Conservation (phyloP, 192 early-diverging fungal genomes). For the Coemansia asiatica region DNA sequence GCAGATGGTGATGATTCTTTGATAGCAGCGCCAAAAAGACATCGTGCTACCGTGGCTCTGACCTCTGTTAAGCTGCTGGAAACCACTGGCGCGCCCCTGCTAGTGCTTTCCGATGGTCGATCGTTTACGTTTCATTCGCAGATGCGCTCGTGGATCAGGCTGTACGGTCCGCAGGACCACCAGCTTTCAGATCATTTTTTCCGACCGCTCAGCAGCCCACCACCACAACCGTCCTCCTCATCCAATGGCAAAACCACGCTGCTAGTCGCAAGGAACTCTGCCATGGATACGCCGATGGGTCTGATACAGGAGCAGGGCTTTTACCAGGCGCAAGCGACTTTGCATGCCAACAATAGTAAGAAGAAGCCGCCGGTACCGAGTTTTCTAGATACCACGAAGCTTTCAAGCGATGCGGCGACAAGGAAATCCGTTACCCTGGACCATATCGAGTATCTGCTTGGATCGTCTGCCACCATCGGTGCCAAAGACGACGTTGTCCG, state of each 20-base stretch:
- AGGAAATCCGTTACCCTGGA: constrained; percentile 37
- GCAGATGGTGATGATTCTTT: not conserved
- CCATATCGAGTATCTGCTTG: constrained; percentile 48
- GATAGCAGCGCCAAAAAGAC: constrained; percentile 13
- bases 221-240: no score
- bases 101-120: constrained; percentile 34
- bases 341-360: not conserved
- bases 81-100: constrained; percentile 11
- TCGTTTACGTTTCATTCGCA: constrained; percentile 15
- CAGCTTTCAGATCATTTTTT: constrained; percentile 26
- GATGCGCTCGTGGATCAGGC: constrained; percentile 26
- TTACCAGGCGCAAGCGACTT: not conserved
- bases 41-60: constrained; percentile 18
- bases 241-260: no score
- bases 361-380: constrained; percentile 4
- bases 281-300: constrained; percentile 15
- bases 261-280: no score
- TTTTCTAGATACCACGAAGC: no score
- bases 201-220: no score
- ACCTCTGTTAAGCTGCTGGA: constrained; percentile 17
- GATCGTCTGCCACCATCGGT: constrained; percentile 16
- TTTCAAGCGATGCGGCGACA: no score
- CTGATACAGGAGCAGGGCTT: constrained; percentile 20
- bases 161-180: constrained; percentile 25
- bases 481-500: constrained; percentile 21